Conservation (phyloP, 306 rosid genomes). For the Calophaca sinica region DNA sequence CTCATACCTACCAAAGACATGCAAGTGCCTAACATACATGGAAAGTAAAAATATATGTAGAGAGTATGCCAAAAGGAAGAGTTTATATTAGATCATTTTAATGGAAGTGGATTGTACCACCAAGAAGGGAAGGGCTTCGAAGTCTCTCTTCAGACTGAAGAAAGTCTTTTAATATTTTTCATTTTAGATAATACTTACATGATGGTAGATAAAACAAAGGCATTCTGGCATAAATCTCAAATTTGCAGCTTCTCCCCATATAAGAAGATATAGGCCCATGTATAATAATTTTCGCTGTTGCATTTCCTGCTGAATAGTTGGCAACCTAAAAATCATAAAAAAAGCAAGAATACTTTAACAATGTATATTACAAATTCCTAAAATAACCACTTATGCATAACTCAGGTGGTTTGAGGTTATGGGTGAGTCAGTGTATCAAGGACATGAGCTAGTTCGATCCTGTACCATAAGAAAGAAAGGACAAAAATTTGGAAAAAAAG, state of each 20-base stretch:
- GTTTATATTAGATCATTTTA: slow-evolving; percentile 13
- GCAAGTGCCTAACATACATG: slow-evolving; percentile 10
- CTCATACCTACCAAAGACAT: not conserved
- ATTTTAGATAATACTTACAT: slow-evolving; percentile 61
- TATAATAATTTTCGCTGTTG: slow-evolving; percentile 90
- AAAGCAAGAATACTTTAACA: not conserved
- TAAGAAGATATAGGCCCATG: slow-evolving; percentile 97
- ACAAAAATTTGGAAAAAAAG: not conserved
- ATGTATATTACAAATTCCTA: slow-evolving; percentile 21
- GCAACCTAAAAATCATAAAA: slow-evolving; percentile 71
- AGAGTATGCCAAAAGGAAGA: slow-evolving; percentile 11
- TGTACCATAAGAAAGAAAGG: slow-evolving; percentile 3
- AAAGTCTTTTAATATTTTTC: not conserved
- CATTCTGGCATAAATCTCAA: slow-evolving; percentile 99
- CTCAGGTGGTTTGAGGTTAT: slow-evolving; percentile 1
- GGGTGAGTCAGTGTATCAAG: not conserved
- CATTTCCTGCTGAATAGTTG: slow-evolving; percentile 94
- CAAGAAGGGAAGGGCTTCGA: not conserved
- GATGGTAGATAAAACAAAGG: slow-evolving; percentile 97
- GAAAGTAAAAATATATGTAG: slow-evolving; percentile 22
- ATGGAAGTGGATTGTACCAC: slow-evolving; percentile 10
- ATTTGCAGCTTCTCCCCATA: slow-evolving; percentile 99
- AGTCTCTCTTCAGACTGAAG: slow-evolving; percentile 8
- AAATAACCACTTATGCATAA: slow-evolving; percentile 2
- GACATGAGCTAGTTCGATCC: slow-evolving; percentile 2